Conservation (phyloP, 1,139 yeast species). For the Taphrina wiesneri region DNA sequence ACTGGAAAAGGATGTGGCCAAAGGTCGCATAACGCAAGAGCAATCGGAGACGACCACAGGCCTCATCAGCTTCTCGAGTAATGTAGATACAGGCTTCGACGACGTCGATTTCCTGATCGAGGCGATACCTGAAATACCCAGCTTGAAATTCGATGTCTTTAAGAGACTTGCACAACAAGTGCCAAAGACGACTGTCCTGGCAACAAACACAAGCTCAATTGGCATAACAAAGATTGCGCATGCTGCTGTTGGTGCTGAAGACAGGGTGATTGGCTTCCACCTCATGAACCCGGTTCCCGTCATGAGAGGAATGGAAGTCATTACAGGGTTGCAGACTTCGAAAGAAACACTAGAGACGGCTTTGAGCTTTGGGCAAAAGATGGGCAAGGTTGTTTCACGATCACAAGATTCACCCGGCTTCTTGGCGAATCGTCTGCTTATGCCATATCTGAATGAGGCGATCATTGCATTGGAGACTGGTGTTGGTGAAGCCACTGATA, state of each 20-base stretch:
- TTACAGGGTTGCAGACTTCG: conserved; percentile 50
- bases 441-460: conserved; percentile 53
- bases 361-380: conserved; percentile 44
- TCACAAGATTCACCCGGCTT: conserved; percentile 51
- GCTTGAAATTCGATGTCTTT: conserved; percentile 48
- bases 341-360: conserved; percentile 46
- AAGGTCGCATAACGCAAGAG: conserved; percentile 46
- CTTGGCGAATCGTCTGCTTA: conserved; percentile 50
- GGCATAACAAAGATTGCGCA: conserved; percentile 51
- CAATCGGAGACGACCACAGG: conserved; percentile 44
- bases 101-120: conserved; percentile 49
- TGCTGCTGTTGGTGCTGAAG: conserved; percentile 50
- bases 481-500: conserved; percentile 49
- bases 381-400: conserved; percentile 49
- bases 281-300: conserved; percentile 55
- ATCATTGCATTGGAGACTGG: conserved; percentile 51
- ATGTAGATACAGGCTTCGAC: conserved; percentile 41
- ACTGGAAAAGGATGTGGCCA: conserved; percentile 47
- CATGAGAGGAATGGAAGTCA: conserved; percentile 52
- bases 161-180: conserved; percentile 45
- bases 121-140: conserved; percentile 51
- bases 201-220: conserved; percentile 52
- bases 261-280: conserved; percentile 50
- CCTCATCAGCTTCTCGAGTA: conserved; percentile 43
- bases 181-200: conserved; percentile 46